phyloP scores from a whole-genome alignment of 2,329 filamentous ascomycete species.

The Didymella pomorum region DNA sequence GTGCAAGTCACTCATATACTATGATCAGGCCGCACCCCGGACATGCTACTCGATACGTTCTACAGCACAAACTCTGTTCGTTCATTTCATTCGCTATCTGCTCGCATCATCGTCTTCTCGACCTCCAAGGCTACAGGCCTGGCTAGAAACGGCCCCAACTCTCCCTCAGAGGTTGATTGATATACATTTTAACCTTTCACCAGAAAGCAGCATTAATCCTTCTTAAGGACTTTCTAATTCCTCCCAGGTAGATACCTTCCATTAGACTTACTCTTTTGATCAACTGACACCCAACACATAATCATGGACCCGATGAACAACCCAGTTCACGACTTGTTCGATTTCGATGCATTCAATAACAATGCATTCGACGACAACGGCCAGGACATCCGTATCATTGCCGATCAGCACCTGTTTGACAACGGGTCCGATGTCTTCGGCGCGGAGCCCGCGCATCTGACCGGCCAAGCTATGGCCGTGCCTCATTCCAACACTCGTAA shows the following conservation, averaged over 20 bases:
- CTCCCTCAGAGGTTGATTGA: background rate
- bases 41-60: background rate
- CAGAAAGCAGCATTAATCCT: background rate
- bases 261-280: background rate
- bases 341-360: background rate
- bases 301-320: background rate
- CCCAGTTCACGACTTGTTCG: background rate
- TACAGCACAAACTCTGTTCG: background rate
- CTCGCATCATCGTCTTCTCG: background rate
- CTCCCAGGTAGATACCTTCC: background rate
- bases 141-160: background rate
- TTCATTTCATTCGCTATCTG: background rate
- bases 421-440: slow-evolving; percentile 3
- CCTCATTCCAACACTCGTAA: background rate
- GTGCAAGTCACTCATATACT: background rate
- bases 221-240: background rate
- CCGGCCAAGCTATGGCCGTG: background rate
- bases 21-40: background rate
- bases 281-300: background rate
- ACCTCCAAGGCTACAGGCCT: background rate
- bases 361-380: background rate
- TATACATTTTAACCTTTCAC: background rate
- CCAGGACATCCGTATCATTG: background rate
- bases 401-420: slow-evolving; percentile 4
- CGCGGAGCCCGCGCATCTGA: background rate